These are phyloP conservation scores for Aspergillus cavernicola DNA, from an alignment of 495 filamentous ascomycete species.

Conservation along the genomic window DNA sequence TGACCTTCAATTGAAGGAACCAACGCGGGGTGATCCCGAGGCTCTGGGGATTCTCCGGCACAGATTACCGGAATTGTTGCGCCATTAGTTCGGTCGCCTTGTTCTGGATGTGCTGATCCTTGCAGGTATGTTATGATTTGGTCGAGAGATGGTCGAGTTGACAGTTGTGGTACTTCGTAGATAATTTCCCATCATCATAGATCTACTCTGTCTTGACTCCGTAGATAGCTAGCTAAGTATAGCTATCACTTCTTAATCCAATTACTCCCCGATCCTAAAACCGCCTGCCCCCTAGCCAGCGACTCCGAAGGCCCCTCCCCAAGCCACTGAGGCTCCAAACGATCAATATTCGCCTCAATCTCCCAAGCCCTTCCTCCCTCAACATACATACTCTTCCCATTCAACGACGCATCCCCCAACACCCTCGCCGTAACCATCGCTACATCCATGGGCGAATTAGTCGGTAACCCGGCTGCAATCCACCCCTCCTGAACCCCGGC, in stretches of 20 bases:
- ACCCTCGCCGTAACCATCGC: slow-evolving; percentile 20
- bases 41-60: too few relatives aligned
- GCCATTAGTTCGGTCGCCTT: too few relatives aligned
- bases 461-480: slow-evolving; percentile 25
- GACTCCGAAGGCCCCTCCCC: slow-evolving; percentile 28
- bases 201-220: too few relatives aligned
- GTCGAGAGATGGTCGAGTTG: too few relatives aligned
- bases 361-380: slow-evolving; percentile 33
- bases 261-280: background rate
- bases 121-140: too few relatives aligned
- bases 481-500: slow-evolving; percentile 34
- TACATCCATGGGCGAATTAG: slow-evolving; percentile 33
- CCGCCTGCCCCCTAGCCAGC: slow-evolving; percentile 13
- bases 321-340: slow-evolving; percentile 30
- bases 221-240: too few relatives aligned
- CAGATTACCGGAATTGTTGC: too few relatives aligned
- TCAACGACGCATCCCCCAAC: slow-evolving; percentile 29
- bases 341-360: slow-evolving; percentile 33
- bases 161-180: too few relatives aligned
- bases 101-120: too few relatives aligned
- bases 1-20: too few relatives aligned
- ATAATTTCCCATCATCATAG: too few relatives aligned
- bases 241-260: background rate
- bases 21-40: too few relatives aligned
- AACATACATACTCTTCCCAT: slow-evolving; percentile 31